Evolutionary conservation across 148 eudicot genomes (phyloP), one percentile per base, ranked within the genome.

Genomic region (Nepenthes gracilis): DNA sequence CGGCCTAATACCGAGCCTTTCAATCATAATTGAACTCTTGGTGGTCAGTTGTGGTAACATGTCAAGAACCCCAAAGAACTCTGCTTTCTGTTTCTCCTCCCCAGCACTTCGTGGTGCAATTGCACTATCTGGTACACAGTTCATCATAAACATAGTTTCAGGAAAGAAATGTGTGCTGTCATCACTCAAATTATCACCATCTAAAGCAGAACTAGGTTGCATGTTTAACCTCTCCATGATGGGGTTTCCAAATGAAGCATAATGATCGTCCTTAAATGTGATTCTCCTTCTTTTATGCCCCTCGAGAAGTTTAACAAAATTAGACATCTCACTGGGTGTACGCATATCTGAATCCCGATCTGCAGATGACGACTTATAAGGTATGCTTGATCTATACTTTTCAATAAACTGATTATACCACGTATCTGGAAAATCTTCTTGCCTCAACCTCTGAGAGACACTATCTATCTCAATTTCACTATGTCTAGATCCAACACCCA

Each of bases 1-100:
- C 49, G 91, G 88, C 64, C 83, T 75, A 65, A 88, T 88, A 60
- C 96, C 99, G 69, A 93, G 96, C 72, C 99, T 79, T 80, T 93
- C 96, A 36, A 93, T 85, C 99, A 86, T 86, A 62, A 93, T 88
- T 62, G 96, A 83, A 74, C 81, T 93, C 72, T 80, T 88, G 57
- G 89, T 78, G 61, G 80, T 60, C 43, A 82, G 64, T 72, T 79
- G 81, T 14, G 99, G 99, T 49, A 93, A 78, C 43, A 73, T 84
- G 77, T 93, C 99, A 61, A 93, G 77, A 76, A 88, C 84, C 56
- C 95, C 95, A 78, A 77, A 84, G 67, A 72, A 79, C 64, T 80
- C 85, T 58, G 81, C 68, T 66, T 81, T 76, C 37, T 61, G 83
- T 43, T 65, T 75, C 58, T 73, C 77, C 53, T 73, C 74, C 56